Evolutionary conservation across 78 protist species (phyloP).

Genomic region (Blattamonas nauphoetae): DNA sequence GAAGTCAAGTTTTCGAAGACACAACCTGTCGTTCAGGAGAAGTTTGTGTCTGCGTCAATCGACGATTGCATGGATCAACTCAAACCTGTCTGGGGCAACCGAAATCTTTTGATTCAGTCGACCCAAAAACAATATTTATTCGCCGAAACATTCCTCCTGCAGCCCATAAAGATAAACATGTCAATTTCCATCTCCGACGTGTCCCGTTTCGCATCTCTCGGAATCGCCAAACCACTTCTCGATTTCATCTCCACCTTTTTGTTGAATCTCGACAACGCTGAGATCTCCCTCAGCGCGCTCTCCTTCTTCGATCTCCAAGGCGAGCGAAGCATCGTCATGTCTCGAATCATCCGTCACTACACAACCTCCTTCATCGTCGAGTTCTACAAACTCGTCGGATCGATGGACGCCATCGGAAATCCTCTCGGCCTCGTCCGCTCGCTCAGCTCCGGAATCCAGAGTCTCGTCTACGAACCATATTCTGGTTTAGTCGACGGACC

Average conservation of each 20-base stretch:
- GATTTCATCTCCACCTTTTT: background rate
- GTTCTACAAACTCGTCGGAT: background rate
- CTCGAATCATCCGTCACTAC: background rate
- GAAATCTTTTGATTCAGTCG: too few species aligned
- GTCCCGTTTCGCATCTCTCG: background rate
- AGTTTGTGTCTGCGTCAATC: too few species aligned
- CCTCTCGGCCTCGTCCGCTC: conserved; percentile 6
- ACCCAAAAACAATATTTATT: background rate
- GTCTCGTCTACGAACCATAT: background rate
- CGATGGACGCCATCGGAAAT: background rate
- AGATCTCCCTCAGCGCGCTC: background rate
- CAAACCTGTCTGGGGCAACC: too few species aligned
- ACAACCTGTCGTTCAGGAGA: too few species aligned
- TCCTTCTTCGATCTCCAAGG: background rate
- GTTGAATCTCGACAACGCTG: background rate
- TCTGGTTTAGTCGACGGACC: background rate
- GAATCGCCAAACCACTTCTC: background rate
- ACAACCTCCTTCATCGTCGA: background rate
- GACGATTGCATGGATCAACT: too few species aligned
- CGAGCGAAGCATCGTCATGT: background rate
- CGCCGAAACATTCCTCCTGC: background rate
- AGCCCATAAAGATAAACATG: background rate
- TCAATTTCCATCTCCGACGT: background rate
- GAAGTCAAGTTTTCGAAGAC: too few species aligned
- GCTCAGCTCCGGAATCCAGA: background rate